A percentile compares a stretch with the other conserved stretches of the same genome.
phyloP scores from a whole-genome alignment of 2,329 filamentous ascomycete species.

The Colletotrichum sp. region DNA sequence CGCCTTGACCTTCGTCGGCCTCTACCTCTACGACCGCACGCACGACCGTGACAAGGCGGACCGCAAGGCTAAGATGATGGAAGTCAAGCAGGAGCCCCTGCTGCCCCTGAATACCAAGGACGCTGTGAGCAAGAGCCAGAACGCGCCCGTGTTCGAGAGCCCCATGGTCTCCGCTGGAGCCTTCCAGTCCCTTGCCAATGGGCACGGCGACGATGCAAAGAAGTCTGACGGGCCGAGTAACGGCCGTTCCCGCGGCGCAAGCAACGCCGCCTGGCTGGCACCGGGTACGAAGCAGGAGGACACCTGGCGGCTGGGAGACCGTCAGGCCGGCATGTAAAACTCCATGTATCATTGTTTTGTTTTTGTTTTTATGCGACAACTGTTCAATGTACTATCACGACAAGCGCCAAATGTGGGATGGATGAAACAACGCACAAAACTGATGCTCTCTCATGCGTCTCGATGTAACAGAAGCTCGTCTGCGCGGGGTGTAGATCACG shows the following conservation, averaged over 20 bases:
- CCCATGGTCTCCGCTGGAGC: conserved; percentile 26
- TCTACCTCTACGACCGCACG: conserved; percentile 95
- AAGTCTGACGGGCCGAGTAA: conserved; percentile 55
- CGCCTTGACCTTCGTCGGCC: conserved; percentile 83
- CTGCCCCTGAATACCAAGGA: conserved; percentile 66
- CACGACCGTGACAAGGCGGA: conserved; percentile 89
- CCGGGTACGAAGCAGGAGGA: conserved; percentile 86
- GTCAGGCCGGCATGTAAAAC: conserved; percentile 25
- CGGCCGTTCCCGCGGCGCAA: conserved; percentile 45
- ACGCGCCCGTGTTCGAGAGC: conserved; percentile 40
- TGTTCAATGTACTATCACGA: conserved; percentile 16
- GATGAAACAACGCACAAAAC: neutral
- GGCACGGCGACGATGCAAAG: conserved; percentile 56
- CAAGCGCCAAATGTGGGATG: neutral
- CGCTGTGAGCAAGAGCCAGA: conserved; percentile 33
- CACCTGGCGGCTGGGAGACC: conserved; percentile 67
- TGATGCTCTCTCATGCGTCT: neutral
- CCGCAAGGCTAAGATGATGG: conserved; percentile 74
- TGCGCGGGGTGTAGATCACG: neutral
- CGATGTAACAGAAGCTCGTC: neutral
- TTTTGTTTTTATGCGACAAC: neutral
- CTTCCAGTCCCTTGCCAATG: conserved; percentile 45
- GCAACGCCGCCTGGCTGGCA: conserved; percentile 69
- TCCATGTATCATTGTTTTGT: conserved; percentile 11
- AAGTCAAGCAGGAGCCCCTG: conserved; percentile 56